These are phyloP conservation scores for Borovskyia barvae DNA, from an alignment of 208 protist genomes.

Conservation along the genomic window DNA sequence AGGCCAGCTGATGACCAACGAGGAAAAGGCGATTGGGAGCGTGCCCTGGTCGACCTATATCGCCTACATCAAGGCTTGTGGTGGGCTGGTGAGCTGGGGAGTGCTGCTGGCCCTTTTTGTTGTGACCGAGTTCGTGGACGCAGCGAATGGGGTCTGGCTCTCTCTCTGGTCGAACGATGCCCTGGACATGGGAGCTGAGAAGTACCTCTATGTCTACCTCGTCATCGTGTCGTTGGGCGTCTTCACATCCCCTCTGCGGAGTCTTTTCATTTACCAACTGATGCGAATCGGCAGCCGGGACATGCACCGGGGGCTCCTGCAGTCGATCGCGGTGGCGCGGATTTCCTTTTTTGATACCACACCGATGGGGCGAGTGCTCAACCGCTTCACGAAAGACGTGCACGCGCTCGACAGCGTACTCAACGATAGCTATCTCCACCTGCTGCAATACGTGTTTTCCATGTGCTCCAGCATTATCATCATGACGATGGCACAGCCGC, in stretches of 20 bases:
- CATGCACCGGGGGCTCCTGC: slow-evolving; percentile 57
- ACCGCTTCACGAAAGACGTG: slow-evolving; percentile 94
- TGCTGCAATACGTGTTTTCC: slow-evolving; percentile 57
- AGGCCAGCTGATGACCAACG: slow-evolving; percentile 46
- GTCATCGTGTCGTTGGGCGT: slow-evolving; percentile 29
- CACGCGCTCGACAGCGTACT: slow-evolving; percentile 70
- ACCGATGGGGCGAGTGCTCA: slow-evolving; percentile 92
- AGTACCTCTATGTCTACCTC: slow-evolving; percentile 52
- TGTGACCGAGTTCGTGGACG: slow-evolving; percentile 47
- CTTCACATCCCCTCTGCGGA: slow-evolving; percentile 39
- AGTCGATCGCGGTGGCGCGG: slow-evolving; percentile 43
- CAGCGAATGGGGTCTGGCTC: slow-evolving; percentile 60
- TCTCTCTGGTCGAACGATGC: slow-evolving; percentile 54
- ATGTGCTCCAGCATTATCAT: slow-evolving; percentile 53
- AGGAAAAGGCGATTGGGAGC: slow-evolving; percentile 56
- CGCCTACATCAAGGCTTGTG: slow-evolving; percentile 54
- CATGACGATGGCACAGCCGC: slow-evolving; percentile 41
- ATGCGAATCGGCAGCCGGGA: slow-evolving; percentile 33
- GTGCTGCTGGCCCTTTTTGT: slow-evolving; percentile 61
- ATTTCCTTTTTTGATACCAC: slow-evolving; percentile 95
- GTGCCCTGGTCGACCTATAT: slow-evolving; percentile 61
- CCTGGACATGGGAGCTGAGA: slow-evolving; percentile 5
- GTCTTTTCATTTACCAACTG: slow-evolving; percentile 25
- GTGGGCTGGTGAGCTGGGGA: slow-evolving; percentile 26
- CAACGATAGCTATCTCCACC: slow-evolving; percentile 49